Percentiles rank a stretch among this genome's conserved stretches.
These are phyloP conservation scores for Globisporangium sylvaticum DNA, from an alignment of 352 stramenopile species.

Conservation along the genomic window DNA sequence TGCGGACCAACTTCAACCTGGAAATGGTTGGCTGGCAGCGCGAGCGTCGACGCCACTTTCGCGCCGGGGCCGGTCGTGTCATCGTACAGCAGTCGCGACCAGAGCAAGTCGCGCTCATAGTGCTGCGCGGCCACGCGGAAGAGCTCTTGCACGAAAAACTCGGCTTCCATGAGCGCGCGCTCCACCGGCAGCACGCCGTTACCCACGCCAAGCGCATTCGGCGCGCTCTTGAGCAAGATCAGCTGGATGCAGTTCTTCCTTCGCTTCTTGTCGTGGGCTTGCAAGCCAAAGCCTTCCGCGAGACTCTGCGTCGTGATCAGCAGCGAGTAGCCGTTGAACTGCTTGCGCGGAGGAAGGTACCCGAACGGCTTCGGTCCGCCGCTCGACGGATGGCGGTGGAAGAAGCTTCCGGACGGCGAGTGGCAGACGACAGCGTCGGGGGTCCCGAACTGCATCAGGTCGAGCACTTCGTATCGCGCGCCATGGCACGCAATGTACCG, in stretches of 20 bases:
- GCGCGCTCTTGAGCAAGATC: constrained; percentile 53
- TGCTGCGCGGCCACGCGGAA: constrained; percentile 75
- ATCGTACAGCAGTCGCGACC: constrained; percentile 77
- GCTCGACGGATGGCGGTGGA: constrained; percentile 44
- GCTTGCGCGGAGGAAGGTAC: constrained; percentile 17
- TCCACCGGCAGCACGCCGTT: constrained; percentile 56
- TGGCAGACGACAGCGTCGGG: constrained; percentile 79
- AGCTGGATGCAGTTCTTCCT: constrained; percentile 71
- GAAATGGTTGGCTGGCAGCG: constrained; percentile 56
- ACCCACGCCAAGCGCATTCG: constrained; percentile 29
- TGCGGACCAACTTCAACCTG: constrained; percentile 70
- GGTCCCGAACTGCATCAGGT: constrained; percentile 83
- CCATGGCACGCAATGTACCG: constrained; percentile 84
- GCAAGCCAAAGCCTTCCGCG: constrained; percentile 23
- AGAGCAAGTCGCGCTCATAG: constrained; percentile 84
- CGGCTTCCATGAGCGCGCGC: constrained; percentile 64
- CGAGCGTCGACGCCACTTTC: constrained; percentile 50
- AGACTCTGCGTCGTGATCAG: constrained; percentile 75
- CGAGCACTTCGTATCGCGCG: constrained; percentile 75
- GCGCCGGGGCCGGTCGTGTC: constrained; percentile 43
- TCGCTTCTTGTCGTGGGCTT: constrained; percentile 37
- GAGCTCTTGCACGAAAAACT: constrained; percentile 74
- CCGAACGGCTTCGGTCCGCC: constrained; percentile 22
- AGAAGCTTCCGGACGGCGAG: constrained; percentile 75
- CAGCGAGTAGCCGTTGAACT: constrained; percentile 56